Percentiles rank a stretch among this genome's conserved stretches.
These are phyloP conservation scores for Phlebiopsis flavidoalba DNA, from an alignment of 768 basidiomycete genomes.

Conservation along the genomic window DNA sequence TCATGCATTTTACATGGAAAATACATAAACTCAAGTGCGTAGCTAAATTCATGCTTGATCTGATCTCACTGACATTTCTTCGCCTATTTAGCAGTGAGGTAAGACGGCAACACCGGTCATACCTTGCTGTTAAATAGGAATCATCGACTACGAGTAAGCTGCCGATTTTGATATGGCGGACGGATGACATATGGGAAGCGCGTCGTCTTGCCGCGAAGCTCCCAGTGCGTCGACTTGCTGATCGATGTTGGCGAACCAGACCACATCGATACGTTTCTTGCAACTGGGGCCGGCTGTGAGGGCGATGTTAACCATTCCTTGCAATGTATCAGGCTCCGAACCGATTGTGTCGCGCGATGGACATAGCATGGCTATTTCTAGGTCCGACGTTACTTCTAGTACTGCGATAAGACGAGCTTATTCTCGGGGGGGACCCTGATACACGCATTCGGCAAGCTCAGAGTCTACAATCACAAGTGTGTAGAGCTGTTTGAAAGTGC, in stretches of 20 bases:
- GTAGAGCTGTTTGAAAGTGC: background rate
- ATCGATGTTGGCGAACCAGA: background rate
- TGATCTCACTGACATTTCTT: background rate
- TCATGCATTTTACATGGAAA: background rate
- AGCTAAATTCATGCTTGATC: background rate
- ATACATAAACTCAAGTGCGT: background rate
- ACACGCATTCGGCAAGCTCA: background rate
- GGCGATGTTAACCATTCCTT: background rate
- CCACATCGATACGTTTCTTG: background rate
- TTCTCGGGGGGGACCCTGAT: background rate
- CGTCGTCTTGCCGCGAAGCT: background rate
- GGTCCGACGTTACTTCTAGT: background rate
- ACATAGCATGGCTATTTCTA: background rate
- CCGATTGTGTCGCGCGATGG: background rate
- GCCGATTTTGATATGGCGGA: background rate
- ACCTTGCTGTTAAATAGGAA: background rate
- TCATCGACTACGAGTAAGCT: background rate
- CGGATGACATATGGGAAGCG: background rate
- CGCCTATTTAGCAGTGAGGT: conserved; percentile 1
- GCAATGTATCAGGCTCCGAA: background rate
- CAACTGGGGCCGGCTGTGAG: background rate
- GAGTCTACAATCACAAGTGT: background rate
- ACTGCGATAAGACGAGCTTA: background rate
- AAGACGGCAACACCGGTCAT: background rate
- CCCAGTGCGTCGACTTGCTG: background rate